A percentile compares a stretch with the other conserved stretches of the same genome.
Conservation (phyloP, 106 monocot genomes). For the Xerophyta viscosa region DNA sequence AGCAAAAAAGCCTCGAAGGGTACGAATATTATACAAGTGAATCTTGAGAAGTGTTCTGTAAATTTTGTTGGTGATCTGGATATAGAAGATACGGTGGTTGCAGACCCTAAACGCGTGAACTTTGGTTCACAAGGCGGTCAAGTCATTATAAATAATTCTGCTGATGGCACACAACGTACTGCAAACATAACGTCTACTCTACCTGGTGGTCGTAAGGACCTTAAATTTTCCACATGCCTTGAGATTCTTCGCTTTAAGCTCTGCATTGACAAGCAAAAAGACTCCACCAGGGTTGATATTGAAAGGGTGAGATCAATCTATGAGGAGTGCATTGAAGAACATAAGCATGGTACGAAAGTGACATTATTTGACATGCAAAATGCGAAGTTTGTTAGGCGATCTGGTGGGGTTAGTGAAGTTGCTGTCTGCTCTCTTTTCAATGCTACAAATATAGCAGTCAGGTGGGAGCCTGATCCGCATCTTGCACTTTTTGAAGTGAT, state of each 20-base stretch:
- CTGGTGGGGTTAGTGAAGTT: constrained; percentile 57
- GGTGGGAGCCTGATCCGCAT: constrained; percentile 97
- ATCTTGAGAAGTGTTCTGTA: constrained; percentile 59
- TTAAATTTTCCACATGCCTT: constrained; percentile 58
- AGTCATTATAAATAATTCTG: constrained; percentile 43
- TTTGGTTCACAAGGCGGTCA: constrained; percentile 91
- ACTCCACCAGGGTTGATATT: constrained; percentile 64
- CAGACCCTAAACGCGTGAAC: constrained; percentile 90
- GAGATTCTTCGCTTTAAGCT: constrained; percentile 50
- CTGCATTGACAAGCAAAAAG: constrained; percentile 67
- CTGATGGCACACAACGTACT: constrained; percentile 67
- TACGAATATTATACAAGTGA: constrained; percentile 46
- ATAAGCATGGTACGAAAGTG: constrained; percentile 32
- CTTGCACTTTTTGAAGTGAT: constrained; percentile 55
- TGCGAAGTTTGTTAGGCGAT: constrained; percentile 83
- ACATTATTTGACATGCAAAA: constrained; percentile 78
- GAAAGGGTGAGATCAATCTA: constrained; percentile 57
- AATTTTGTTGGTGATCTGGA: constrained; percentile 65
- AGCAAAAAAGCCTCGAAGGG: constrained; percentile 40
- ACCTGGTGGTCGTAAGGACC: constrained; percentile 32
- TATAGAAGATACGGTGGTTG: constrained; percentile 57
- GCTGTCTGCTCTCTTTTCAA: constrained; percentile 82
- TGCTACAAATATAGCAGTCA: constrained; percentile 63
- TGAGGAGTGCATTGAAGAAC: constrained; percentile 51
- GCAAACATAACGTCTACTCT: constrained; percentile 55